A percentile compares a stretch with the other conserved stretches of the same genome.
Conservation (phyloP, 768 basidiomycete species). For the Phylloporus scabripes region DNA sequence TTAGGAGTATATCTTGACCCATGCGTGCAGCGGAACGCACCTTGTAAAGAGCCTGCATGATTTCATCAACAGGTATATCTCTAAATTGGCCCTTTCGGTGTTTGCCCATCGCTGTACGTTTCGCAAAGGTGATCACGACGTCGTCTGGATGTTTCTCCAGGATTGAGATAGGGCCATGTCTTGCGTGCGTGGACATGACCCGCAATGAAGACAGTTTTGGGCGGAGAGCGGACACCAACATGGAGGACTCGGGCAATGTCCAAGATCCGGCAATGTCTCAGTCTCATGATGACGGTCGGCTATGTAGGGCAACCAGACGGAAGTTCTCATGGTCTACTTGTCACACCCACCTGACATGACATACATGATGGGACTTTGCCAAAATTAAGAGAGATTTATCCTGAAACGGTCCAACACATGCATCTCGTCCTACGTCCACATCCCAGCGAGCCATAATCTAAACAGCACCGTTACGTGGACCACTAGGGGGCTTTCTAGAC, state of each 20-base stretch:
- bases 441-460: background rate
- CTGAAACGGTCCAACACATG: background rate
- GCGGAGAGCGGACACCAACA: slow-evolving; percentile 16
- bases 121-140: slow-evolving; percentile 86
- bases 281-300: background rate
- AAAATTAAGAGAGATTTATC: background rate
- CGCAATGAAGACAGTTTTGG: slow-evolving; percentile 16
- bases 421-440: background rate
- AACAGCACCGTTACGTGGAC: background rate
- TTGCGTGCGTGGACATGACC: slow-evolving; percentile 31
- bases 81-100: slow-evolving; percentile 92
- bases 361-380: background rate
- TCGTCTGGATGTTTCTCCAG: slow-evolving; percentile 73
- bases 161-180: slow-evolving; percentile 43
- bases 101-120: slow-evolving; percentile 82
- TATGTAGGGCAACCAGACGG: background rate
- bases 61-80: slow-evolving; percentile 81
- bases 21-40: slow-evolving; percentile 31
- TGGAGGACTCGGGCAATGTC: slow-evolving; percentile 8
- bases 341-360: too few species aligned
- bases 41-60: slow-evolving; percentile 78
- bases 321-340: background rate
- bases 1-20: background rate
- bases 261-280: slow-evolving; percentile 4
- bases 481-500: slow-evolving; percentile 12